Evolutionary conservation across 345 rosid genomes (phyloP), one percentile per base, ranked within the genome.

Genomic region (Tarenaya hassleriana): DNA sequence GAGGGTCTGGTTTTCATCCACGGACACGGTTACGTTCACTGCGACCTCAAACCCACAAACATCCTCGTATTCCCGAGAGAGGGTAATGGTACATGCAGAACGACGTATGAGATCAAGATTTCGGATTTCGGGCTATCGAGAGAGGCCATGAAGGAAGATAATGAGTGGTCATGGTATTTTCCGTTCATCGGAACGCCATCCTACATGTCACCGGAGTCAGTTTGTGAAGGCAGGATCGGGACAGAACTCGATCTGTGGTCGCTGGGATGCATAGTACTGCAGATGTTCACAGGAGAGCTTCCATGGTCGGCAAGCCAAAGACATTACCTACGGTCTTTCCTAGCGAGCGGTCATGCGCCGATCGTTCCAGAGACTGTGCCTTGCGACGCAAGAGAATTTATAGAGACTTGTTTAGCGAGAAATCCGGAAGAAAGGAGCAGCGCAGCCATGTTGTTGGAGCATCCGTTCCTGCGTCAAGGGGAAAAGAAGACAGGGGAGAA

Each of bases 1-100:
- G 32, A 58, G 46, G 62, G 62, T 5, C 54, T 58, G 34, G 52
- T 17, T 5, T 45, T 35, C 8, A 7, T 58, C n/a, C 62, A 58
- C 38, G 27, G 10, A 4, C 40, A 14, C 7, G 69, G 69, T 1
- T 57, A 56, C 21, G 63, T 64, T 5, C 63, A 64, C 29, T 64
- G 63, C 17, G 63, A 64, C 44, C 63, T 64, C 16, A 64, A 64
- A 37, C 63, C 52, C 0, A 63, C n/a, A 1, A 64, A 64, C 16
- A 49, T 57, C 14, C 59, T 52, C 2, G 45, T 61, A 21, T 43
- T 61, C 32, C 51, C 66, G 15, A n/a, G n/a, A n/a, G n/a, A n/a
- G n/a, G n/a, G n/a, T n/a, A n/a, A n/a, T n/a, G n/a, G n/a, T n/a
- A n/a, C n/a, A n/a, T 0, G 16, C 17, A 35, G 6, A 29, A 31